Evolutionary conservation across 2,329 filamentous ascomycete species (phyloP).

Genomic region (Rhinocladiella mackenziei): DNA sequence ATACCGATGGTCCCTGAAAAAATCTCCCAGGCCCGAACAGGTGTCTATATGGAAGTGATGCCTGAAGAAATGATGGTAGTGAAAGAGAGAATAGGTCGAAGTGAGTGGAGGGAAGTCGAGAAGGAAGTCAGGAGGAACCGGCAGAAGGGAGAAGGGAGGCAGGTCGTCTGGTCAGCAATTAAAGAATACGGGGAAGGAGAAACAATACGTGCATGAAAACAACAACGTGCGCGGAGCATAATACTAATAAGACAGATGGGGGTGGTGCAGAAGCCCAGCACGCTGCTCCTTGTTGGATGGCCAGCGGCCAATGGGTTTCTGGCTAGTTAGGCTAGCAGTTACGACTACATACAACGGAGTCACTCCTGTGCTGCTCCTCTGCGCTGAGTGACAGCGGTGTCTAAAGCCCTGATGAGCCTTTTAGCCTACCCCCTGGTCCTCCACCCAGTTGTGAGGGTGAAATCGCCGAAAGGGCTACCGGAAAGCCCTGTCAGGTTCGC

Average conservation of each 20-base stretch:
- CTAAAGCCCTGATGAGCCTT: too few species aligned
- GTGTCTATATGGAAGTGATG: slow-evolving; percentile 18
- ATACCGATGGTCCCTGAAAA: slow-evolving; percentile 20
- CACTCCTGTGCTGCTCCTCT: too few species aligned
- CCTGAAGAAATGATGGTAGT: slow-evolving; percentile 5
- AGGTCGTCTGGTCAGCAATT: slow-evolving; percentile 3
- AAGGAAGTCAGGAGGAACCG: slow-evolving; percentile 11
- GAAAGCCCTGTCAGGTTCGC: too few species aligned
- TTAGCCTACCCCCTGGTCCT: too few species aligned
- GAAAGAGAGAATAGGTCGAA: slow-evolving; percentile 25
- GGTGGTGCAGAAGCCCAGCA: neutral
- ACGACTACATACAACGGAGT: slow-evolving; percentile 3
- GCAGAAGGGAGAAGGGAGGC: slow-evolving; percentile 14
- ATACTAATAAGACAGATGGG: neutral
- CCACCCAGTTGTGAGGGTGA: too few species aligned
- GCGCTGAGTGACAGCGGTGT: too few species aligned
- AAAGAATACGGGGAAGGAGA: neutral
- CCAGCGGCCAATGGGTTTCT: slow-evolving; percentile 1
- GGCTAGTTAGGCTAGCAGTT: neutral
- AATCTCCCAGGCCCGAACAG: slow-evolving; percentile 16
- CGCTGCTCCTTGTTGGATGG: slow-evolving; percentile 14
- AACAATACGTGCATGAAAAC: slow-evolving; percentile 15
- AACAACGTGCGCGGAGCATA: slow-evolving; percentile 7
- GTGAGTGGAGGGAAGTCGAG: slow-evolving; percentile 6
- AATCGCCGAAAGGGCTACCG: too few species aligned